Evolutionary conservation across 805 yeast genomes (phyloP).

Genomic region (Lipomyces japonicus): DNA sequence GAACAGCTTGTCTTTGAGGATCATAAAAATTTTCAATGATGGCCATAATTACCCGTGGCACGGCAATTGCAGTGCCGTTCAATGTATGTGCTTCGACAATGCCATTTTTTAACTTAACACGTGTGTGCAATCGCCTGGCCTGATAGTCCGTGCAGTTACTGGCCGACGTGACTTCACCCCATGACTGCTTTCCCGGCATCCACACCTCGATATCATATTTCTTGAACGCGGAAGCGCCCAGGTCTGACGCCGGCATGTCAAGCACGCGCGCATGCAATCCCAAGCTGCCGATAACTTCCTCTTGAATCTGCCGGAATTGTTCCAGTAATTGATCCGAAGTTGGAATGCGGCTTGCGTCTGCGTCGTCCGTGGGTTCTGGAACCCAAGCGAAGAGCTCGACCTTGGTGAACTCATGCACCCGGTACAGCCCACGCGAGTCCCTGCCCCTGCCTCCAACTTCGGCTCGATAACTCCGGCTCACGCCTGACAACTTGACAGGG

Average conservation of each 20-base stretch:
- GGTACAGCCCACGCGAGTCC: constrained; percentile 84
- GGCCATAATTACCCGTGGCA: constrained; percentile 86
- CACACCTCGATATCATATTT: constrained; percentile 94
- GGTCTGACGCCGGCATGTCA: constrained; percentile 83
- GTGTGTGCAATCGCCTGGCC: constrained; percentile 73
- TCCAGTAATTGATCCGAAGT: constrained; percentile 53
- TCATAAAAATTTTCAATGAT: constrained; percentile 83
- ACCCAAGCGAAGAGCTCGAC: constrained; percentile 82
- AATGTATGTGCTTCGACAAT: constrained; percentile 65
- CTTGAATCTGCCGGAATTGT: constrained; percentile 60
- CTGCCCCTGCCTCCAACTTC: constrained; percentile 97
- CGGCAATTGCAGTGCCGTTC: constrained; percentile 94
- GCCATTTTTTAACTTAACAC: constrained; percentile 43
- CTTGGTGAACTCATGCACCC: constrained; percentile 95
- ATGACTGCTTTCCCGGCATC: constrained; percentile 93
- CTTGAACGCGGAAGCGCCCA: constrained; percentile 89
- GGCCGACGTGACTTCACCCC: constrained; percentile 91
- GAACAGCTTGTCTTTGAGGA: constrained; percentile 48
- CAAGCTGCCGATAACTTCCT: constrained; percentile 55
- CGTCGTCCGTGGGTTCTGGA: constrained; percentile 35
- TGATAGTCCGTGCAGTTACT: constrained; percentile 93
- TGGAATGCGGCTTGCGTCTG: not conserved
- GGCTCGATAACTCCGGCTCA: constrained; percentile 84
- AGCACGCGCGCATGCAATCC: constrained; percentile 79
- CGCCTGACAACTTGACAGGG: constrained; percentile 67